A percentile compares a stretch with the other conserved stretches of the same genome.
These are phyloP conservation scores for Russula virescens DNA, from an alignment of 768 basidiomycete species.

Conservation along the genomic window DNA sequence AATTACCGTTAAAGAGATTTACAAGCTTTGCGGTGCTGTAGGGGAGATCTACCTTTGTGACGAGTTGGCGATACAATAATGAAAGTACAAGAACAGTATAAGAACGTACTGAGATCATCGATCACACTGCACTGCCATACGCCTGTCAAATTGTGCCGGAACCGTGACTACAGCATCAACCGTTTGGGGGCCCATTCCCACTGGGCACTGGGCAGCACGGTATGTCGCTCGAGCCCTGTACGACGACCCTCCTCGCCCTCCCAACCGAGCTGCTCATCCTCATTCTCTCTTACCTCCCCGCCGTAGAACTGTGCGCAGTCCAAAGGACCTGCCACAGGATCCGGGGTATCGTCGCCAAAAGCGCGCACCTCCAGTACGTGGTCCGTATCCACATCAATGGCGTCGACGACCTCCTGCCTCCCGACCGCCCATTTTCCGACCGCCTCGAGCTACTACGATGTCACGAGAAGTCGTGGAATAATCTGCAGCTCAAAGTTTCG, in stretches of 20 bases:
- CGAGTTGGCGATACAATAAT: too few species aligned
- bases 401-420: slow-evolving; percentile 11
- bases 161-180: not conserved
- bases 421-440: slow-evolving; percentile 4
- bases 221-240: not conserved
- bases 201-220: not conserved
- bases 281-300: slow-evolving; percentile 9
- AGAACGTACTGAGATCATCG: too few species aligned
- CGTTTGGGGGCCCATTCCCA: too few species aligned
- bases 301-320: slow-evolving; percentile 1
- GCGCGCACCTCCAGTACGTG: slow-evolving; percentile 11
- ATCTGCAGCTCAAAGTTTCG: not conserved
- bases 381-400: slow-evolving; percentile 4
- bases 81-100: too few species aligned
- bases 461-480: slow-evolving; percentile 14
- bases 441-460: slow-evolving; percentile 8
- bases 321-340: slow-evolving; percentile 9
- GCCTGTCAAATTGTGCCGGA: not conserved
- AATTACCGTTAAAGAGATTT: too few species aligned
- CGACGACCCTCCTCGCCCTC: not conserved
- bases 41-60: too few species aligned
- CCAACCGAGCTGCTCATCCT: slow-evolving; percentile 14
- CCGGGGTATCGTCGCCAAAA: not conserved
- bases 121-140: too few species aligned
- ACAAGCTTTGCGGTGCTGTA: too few species aligned